Evolutionary conservation across 2,329 filamentous ascomycete species (phyloP).

Genomic region (Tolypocladium endophyticum): DNA sequence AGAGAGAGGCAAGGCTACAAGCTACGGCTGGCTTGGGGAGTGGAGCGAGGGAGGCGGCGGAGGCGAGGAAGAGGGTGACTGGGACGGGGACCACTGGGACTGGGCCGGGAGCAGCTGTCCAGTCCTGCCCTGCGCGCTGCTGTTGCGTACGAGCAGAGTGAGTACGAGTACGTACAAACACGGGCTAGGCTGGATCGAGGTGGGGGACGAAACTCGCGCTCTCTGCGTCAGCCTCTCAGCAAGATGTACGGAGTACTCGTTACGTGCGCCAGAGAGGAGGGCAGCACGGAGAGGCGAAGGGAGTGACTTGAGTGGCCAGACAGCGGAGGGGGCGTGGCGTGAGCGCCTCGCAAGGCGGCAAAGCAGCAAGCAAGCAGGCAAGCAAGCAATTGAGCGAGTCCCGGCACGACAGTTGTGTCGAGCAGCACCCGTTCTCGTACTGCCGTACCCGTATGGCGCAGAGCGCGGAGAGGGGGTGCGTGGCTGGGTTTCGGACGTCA

Average conservation of each 20-base stretch:
- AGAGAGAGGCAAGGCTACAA: background rate
- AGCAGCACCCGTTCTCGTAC: background rate
- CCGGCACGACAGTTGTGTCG: background rate
- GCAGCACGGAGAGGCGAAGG: background rate
- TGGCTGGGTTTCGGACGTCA: background rate
- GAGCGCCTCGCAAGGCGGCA: background rate
- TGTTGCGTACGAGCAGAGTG: background rate
- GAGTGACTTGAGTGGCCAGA: background rate
- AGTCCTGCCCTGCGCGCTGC: background rate
- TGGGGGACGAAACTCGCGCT: background rate
- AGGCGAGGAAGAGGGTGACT: background rate
- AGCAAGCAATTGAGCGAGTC: background rate
- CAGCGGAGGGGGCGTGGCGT: background rate
- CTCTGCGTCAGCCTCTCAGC: constrained; percentile 1
- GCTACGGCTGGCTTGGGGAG: background rate
- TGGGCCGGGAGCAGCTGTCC: background rate
- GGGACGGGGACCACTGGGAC: background rate
- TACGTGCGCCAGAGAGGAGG: background rate
- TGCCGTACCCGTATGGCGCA: no score
- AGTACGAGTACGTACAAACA: background rate
- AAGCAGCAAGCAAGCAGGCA: background rate
- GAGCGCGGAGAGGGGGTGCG: background rate
- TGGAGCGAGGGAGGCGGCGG: constrained; percentile 1
- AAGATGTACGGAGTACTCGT: background rate
- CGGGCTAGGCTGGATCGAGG: constrained; percentile 2